These are phyloP conservation scores for Russula vinacea DNA, from an alignment of 768 basidiomycete genomes.

Conservation along the genomic window DNA sequence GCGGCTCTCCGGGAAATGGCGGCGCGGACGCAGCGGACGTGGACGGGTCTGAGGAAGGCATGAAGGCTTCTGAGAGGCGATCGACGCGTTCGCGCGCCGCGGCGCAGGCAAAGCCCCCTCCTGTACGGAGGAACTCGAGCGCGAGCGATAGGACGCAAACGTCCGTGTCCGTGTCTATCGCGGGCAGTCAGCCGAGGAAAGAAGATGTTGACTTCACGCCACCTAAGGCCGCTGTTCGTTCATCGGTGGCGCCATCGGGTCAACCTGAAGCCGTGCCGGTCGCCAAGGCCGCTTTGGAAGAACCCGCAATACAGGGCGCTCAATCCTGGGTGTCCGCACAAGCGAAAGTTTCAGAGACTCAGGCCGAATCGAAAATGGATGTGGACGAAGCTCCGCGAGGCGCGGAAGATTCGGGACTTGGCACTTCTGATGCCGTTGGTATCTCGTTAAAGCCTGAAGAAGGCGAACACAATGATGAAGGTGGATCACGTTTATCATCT, in stretches of 20 bases:
- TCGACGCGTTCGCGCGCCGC: conserved; percentile 31
- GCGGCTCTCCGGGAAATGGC: conserved; percentile 25
- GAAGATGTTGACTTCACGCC: conserved; percentile 16
- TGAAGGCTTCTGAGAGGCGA: conserved; percentile 26
- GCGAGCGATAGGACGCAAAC: conserved; percentile 31
- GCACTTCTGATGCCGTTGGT: background rate
- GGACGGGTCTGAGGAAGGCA: conserved; percentile 26
- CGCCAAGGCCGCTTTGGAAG: conserved; percentile 5
- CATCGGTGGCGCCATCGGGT: conserved; percentile 10
- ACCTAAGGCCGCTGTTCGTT: background rate
- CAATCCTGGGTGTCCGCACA: background rate
- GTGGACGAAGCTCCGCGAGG: conserved; percentile 3
- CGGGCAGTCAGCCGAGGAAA: conserved; percentile 26
- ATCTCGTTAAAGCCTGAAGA: conserved; percentile 16
- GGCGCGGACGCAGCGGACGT: conserved; percentile 22
- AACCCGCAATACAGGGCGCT: background rate
- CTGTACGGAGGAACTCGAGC: conserved; percentile 28
- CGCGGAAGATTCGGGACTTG: background rate
- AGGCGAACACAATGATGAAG: conserved; percentile 24
- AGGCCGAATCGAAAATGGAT: conserved; percentile 5
- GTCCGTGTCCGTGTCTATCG: conserved; percentile 29
- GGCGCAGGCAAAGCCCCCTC: conserved; percentile 20
- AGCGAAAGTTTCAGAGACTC: conserved; percentile 8
- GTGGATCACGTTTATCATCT: conserved; percentile 12
- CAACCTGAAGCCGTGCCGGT: conserved; percentile 19